Evolutionary conservation across 352 stramenopile genomes (phyloP), one percentile per base, ranked within the genome.

Genomic region (Globisporangium solare): DNA sequence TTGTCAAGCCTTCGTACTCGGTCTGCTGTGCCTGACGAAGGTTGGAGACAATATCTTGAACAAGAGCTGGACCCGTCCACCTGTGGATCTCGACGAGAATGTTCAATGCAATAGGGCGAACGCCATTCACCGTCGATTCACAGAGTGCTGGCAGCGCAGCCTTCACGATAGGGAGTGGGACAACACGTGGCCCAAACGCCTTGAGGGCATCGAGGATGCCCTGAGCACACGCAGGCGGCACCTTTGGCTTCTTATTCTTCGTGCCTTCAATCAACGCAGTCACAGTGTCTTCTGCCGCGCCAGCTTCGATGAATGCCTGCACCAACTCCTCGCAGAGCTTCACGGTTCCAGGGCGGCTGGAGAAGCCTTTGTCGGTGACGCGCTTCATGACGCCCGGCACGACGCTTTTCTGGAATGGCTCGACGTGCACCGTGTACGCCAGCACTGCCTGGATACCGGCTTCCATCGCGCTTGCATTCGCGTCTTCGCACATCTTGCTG

Each of bases 211-310:
- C 84, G 0, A 94, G 58, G 13, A 86, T 79, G 50, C 67, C 78
- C 3, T 67, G 63, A 0, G 79, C 66, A 74, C 86, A 94, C 0
- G 79, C 83, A 12, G 86, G 83, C 18, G 86, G 84, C 0, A 93
- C 84, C 31, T 95, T 95, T 1, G 84, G 86, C 51, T 95, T 95
- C 42, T 87, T 88, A 60, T 94, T 92, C 42, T 85, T 89, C 2
- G 83, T 89, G 27, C 84, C 86, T 82, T 94, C 84, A 20, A 95
- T 68, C 1, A 95, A 56, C 20, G 83, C 76, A 6, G 40, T 64
- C 11, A 92, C 68, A 6, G 86, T 94, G 41, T 91, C 77, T 63
- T 93, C 83, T 0, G 73, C 83, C 8, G 83, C 85, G 17, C 84
- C 83, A 8, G 73, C 74, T 63, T 86, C 81, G 47, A 95, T 74